Evolutionary conservation across 108 stramenopile species (phyloP), one percentile per base, ranked within the genome.

Genomic region (Cyclostephanos tholiformis): DNA sequence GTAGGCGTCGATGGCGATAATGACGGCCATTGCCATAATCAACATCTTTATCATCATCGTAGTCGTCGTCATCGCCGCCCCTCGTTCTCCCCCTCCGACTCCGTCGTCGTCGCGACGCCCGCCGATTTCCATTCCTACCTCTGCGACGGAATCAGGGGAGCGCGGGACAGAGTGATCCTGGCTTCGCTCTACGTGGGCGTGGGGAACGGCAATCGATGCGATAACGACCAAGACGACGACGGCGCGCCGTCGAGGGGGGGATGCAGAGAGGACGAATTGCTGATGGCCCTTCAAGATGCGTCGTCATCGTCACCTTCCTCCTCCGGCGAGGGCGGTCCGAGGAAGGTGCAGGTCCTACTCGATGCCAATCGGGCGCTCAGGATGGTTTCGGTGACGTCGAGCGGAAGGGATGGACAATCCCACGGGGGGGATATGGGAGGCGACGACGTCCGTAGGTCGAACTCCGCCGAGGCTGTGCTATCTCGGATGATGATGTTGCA

Each of bases 161-260:
- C 94, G 10, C 65, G 76, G 74, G 61, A 80, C 25, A 89, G 94
- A 16, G 88, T 95, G 13, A 41, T 73, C 12, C 56, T 95, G 62
- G 90, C 90, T 29, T 91, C 94, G 12, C 83, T 95, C 5, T 95
- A 95, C 67, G 71, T 92, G 41, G 94, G 94, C 1, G 86, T 91
- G 22, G 94, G 89, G 60, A 63, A 75, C 65, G 36, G 43, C 55
- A 29, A 23, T 41, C 16, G 4, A 25, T 44, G 17, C 20, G 50
- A 11, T 13, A 43, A 57, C 20, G 20, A 41, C 39, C 44, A 63
- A 1, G n/a, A 32, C 32, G 32, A 32, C 2, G 4, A 4, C 32
- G 32, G 58, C 22, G 14, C 46, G 3, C 39, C 51, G 53, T 80
- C 26, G 85, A 66, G 20, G 35, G 58, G 11, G 26, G 9, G 26